A percentile compares a stretch with the other conserved stretches of the same genome.
These are phyloP conservation scores for Trametes villosa DNA, from an alignment of 768 basidiomycete genomes.

Conservation along the genomic window DNA sequence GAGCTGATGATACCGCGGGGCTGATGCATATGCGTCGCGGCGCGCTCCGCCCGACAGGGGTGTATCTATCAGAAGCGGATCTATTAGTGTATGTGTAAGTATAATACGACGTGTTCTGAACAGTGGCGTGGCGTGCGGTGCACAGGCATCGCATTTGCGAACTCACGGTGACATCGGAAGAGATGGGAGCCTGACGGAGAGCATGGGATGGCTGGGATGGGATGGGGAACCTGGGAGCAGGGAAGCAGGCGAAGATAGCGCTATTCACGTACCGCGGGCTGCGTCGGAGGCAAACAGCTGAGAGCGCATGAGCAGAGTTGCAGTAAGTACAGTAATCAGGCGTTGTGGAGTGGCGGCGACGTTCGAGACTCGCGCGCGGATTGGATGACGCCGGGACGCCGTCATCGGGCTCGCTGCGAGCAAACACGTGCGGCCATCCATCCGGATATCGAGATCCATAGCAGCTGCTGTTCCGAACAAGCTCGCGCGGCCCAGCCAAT, in stretches of 20 bases:
- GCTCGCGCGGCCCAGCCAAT: constrained; percentile 5
- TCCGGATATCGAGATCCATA: constrained; percentile 23
- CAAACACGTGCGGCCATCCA: not conserved
- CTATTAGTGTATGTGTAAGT: constrained; percentile 23
- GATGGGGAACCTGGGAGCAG: not conserved
- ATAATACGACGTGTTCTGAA: constrained; percentile 14
- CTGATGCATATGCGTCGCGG: too few relatives aligned
- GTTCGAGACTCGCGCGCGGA: not conserved
- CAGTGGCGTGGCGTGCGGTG: constrained; percentile 5
- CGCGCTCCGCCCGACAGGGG: constrained; percentile 1
- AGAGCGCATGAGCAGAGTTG: not conserved
- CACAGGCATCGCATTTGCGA: not conserved
- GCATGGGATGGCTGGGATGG: not conserved
- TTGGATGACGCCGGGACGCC: constrained; percentile 12
- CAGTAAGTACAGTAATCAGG: too few relatives aligned
- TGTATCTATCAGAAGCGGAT: constrained; percentile 15
- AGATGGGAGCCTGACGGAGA: constrained; percentile 3
- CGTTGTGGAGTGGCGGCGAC: constrained; percentile 5
- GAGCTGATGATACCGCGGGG: too few relatives aligned
- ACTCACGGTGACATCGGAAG: constrained; percentile 7
- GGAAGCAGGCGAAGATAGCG: not conserved
- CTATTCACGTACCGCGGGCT: not conserved
- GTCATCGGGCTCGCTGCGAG: constrained; percentile 11
- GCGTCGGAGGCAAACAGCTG: not conserved
- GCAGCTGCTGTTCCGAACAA: constrained; percentile 14